Conservation (phyloP, 768 basidiomycete genomes). For the Podaxis rugospora region DNA sequence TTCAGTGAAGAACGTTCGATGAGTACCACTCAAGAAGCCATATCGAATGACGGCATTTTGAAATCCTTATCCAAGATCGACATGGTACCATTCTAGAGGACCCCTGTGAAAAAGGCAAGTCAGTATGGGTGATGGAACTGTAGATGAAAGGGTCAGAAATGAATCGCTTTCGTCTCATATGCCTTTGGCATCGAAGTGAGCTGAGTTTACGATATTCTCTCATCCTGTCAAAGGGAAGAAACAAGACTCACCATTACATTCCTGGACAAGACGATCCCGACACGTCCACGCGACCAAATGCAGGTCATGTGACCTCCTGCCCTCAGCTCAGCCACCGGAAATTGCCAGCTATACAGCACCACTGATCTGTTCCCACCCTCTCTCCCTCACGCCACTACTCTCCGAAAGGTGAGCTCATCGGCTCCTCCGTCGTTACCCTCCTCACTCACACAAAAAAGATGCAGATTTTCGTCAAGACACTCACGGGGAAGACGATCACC, state of each 20-base stretch:
- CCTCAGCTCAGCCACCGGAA: constrained; percentile 37
- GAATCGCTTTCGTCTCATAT: constrained; percentile 50
- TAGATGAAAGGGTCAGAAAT: constrained; percentile 29
- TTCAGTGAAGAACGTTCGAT: neutral
- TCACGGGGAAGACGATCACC: constrained; percentile 97
- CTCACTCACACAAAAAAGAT: constrained; percentile 25
- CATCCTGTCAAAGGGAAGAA: constrained; percentile 16
- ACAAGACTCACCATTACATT: constrained; percentile 10
- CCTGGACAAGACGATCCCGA: neutral
- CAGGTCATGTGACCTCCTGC: constrained; percentile 25
- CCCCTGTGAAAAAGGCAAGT: neutral
- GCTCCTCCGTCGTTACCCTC: constrained; percentile 9
- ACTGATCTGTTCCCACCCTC: constrained; percentile 22
- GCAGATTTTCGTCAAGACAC: constrained; percentile 70
- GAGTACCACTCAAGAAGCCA: neutral
- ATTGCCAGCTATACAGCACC: constrained; percentile 23
- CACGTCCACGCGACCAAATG: constrained; percentile 16
- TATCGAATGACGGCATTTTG: neutral
- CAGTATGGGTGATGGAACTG: neutral
- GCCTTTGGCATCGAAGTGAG: constrained; percentile 58
- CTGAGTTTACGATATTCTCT: constrained; percentile 43
- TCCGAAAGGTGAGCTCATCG: constrained; percentile 28
- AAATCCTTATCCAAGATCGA: neutral
- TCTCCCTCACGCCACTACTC: constrained; percentile 16
- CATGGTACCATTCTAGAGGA: neutral